These are phyloP conservation scores for Cunninghamia lanceolata DNA, from an alignment of 75 land plant genomes.

Conservation along the genomic window DNA sequence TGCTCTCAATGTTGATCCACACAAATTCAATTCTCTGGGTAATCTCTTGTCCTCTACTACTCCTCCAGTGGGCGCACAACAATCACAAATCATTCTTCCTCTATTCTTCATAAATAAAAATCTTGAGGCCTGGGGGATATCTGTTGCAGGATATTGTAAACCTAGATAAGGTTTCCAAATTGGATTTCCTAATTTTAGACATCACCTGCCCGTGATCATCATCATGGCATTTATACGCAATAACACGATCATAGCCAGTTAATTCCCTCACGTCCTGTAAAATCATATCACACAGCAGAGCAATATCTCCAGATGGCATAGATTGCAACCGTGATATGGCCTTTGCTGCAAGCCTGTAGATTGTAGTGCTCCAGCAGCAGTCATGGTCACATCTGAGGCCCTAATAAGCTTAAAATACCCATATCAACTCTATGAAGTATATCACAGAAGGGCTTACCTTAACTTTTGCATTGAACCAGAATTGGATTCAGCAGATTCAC, in stretches of 20 bases:
- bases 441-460: constrained; percentile 76
- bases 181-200: constrained; percentile 62
- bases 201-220: constrained; percentile 91
- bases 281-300: constrained; percentile 81
- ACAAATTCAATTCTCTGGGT: constrained; percentile 52
- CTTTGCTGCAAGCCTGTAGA: too few relatives aligned
- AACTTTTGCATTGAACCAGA: constrained; percentile 49
- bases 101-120: constrained; percentile 84
- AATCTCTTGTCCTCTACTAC: too few relatives aligned
- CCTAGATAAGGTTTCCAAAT: constrained; percentile 78
- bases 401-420: constrained; percentile 70
- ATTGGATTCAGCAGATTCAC: constrained; percentile 67
- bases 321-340: too few relatives aligned
- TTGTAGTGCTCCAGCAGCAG: constrained; percentile 68
- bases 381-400: constrained; percentile 45
- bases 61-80: too few relatives aligned
- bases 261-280: constrained; percentile 73
- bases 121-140: constrained; percentile 87
- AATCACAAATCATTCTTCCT: too few relatives aligned
- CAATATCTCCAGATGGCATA: too few relatives aligned
- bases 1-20: constrained; percentile 76
- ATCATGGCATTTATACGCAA: constrained; percentile 87
- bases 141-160: constrained; percentile 86
- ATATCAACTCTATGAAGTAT: constrained; percentile 70
- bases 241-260: constrained; percentile 84